Evolutionary conservation across 2,329 filamentous ascomycete species (phyloP), one percentile per base, ranked within the genome.

Genomic region (Coleophoma crateriformis): DNA sequence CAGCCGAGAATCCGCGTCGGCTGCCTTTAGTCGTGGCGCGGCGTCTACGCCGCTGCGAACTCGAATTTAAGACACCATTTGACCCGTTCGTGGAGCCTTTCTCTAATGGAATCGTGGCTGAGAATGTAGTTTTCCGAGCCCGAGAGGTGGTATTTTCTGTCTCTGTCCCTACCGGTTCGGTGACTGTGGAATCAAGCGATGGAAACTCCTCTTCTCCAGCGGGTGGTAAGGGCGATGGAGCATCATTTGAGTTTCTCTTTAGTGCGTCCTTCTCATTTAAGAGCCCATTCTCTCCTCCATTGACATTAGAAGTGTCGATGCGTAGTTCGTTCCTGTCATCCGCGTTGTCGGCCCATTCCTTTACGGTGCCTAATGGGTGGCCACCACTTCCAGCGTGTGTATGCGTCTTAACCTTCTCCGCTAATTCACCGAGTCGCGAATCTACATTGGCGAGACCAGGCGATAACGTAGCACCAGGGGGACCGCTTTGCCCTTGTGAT

Each of bases 11-110:
- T 1, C 81, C 81, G 39, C 81, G 78, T 33, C 80, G 79, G 58
- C 81, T 87, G 52, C 80, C 78, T 33, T 55, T 64, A 37, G 87
- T 91, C 27, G 82, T 86, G 1, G 81, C 83, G 33, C 88, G 78
- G 43, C 85, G 78, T 41, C 86, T 78, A 44, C 80, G 77, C 62
- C 75, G 83, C 49, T 80, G 72, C 19, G 80, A 81, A 4, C 75
- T 62, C n/a, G 32, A 17, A 12, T 19, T 45, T 14, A 27, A 15
- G 0, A n/a, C 15, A 4, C 42, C 41, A 35, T 35, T 48, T 3
- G 45, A 19, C 1, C 35, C 40, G 2, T 33, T 39, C 7, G 40
- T 34, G 7, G 40, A 42, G 35, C 45, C 48, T 40, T 55, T 56
- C 1, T 55, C 57, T 32, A 54, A 41, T 45, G 55, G 47, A 17